These are phyloP conservation scores for Acrocalymma vagum DNA, from an alignment of 2,329 filamentous ascomycete species.

Conservation along the genomic window DNA sequence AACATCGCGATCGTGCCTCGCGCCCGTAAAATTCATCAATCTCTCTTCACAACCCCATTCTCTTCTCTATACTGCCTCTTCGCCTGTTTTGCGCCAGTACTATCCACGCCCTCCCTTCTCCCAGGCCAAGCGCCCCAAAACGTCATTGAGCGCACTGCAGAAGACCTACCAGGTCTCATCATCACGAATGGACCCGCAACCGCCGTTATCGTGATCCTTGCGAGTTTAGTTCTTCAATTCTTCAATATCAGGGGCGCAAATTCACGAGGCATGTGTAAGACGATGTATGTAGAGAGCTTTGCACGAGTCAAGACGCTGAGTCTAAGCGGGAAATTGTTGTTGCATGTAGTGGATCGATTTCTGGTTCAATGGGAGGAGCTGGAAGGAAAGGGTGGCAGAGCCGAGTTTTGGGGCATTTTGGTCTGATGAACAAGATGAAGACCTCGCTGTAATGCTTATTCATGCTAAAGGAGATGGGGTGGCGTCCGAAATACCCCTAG, in stretches of 20 bases:
- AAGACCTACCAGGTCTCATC: conserved; percentile 74
- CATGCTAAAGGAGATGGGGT: not conserved
- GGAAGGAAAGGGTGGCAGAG: conserved; percentile 52
- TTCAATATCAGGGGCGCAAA: conserved; percentile 50
- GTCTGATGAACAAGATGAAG: conserved; percentile 25
- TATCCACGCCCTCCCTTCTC: conserved; percentile 33
- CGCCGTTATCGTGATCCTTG: conserved; percentile 76
- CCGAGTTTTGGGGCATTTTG: conserved; percentile 55
- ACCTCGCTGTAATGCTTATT: too few relatives aligned
- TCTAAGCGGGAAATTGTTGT: conserved; percentile 80
- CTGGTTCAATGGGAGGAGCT: conserved; percentile 82
- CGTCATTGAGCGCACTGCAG: conserved; percentile 21
- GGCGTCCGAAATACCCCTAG: too few relatives aligned
- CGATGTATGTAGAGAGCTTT: conserved; percentile 92
- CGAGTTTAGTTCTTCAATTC: conserved; percentile 64
- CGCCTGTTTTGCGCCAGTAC: conserved; percentile 67
- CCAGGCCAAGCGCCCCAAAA: conserved; percentile 12
- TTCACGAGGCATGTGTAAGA: conserved; percentile 66
- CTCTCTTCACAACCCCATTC: conserved; percentile 75
- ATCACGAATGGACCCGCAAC: conserved; percentile 90
- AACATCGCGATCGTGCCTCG: conserved; percentile 75
- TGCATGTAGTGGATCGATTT: conserved; percentile 77
- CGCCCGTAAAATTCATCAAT: conserved; percentile 84
- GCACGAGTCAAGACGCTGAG: conserved; percentile 84
- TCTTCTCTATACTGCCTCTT: conserved; percentile 72